Evolutionary conservation across 106 monocot species (phyloP).

Genomic region (Allium fistulosum): DNA sequence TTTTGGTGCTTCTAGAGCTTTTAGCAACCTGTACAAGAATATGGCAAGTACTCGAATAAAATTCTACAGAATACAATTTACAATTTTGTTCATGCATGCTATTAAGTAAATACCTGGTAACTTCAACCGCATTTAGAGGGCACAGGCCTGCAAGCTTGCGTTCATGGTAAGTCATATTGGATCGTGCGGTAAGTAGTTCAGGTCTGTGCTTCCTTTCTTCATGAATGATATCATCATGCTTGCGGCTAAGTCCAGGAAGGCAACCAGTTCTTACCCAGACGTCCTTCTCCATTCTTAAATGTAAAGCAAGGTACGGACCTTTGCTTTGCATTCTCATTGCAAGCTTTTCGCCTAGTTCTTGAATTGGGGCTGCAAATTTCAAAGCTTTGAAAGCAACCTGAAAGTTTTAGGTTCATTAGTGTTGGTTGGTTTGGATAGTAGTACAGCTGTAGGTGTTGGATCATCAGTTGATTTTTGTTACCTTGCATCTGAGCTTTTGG

Average conservation of each 20-base stretch:
- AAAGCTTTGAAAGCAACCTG: slow-evolving; percentile 87
- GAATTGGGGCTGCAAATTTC: slow-evolving; percentile 56
- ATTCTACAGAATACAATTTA: no score
- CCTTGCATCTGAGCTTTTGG: slow-evolving; percentile 94
- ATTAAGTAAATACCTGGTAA: slow-evolving; percentile 39
- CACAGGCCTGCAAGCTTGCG: slow-evolving; percentile 86
- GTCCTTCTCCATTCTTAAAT: slow-evolving; percentile 86
- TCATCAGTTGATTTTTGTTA: background rate
- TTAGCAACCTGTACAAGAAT: slow-evolving; percentile 39
- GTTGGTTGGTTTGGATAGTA: no score
- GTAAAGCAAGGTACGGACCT: slow-evolving; percentile 82
- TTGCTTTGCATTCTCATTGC: slow-evolving; percentile 68
- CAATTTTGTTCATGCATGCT: no score
- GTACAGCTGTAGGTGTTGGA: no score
- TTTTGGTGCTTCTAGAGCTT: slow-evolving; percentile 67
- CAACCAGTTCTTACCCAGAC: slow-evolving; percentile 93
- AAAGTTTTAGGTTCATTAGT: background rate
- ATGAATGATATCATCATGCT: slow-evolving; percentile 43
- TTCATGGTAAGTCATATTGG: slow-evolving; percentile 75
- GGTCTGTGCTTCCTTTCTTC: slow-evolving; percentile 62
- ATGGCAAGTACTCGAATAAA: no score
- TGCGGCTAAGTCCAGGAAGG: slow-evolving; percentile 54
- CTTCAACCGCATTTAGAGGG: slow-evolving; percentile 72
- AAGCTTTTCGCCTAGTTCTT: slow-evolving; percentile 52
- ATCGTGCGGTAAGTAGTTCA: slow-evolving; percentile 74